Percentiles rank a stretch among this genome's conserved stretches.
phyloP scores from a whole-genome alignment of 1,284 basidiomycete species.

The Thelephora terrestris region DNA sequence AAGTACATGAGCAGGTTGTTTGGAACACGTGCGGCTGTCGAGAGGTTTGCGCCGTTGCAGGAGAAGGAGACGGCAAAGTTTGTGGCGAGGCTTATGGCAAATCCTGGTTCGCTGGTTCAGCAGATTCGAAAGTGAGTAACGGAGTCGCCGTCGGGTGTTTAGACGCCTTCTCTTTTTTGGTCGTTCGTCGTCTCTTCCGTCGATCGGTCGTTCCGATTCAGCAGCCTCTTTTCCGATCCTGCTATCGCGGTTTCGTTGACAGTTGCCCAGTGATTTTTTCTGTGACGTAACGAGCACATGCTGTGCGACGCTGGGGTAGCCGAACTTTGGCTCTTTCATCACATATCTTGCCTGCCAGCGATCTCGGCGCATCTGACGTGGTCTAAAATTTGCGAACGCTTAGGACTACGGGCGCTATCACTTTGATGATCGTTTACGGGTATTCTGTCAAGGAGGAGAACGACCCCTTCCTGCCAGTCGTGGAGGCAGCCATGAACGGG shows the following conservation, averaged over 20 bases:
- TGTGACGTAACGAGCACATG: background rate
- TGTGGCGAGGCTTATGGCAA: constrained; percentile 9
- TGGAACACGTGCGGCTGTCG: background rate
- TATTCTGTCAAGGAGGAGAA: constrained; percentile 5
- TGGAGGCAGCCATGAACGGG: constrained; percentile 8
- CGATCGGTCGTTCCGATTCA: no score
- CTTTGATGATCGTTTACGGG: constrained; percentile 13
- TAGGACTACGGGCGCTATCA: constrained; percentile 10
- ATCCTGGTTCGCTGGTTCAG: constrained; percentile 12
- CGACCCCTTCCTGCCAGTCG: constrained; percentile 9
- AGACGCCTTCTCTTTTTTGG: no score
- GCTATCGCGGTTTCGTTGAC: background rate
- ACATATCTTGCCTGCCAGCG: background rate
- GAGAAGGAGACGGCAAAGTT: background rate
- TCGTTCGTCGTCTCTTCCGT: no score
- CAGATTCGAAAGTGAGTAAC: constrained; percentile 18
- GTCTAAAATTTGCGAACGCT: no score
- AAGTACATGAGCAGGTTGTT: constrained; percentile 29
- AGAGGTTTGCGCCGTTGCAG: background rate
- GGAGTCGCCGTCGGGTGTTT: no score
- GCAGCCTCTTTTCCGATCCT: background rate
- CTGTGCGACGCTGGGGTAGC: background rate
- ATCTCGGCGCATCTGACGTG: no score
- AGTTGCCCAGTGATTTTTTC: background rate
- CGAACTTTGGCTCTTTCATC: background rate